phyloP scores from a whole-genome alignment of 179 eudicot genomes.

The Vitellaria paradoxa region DNA sequence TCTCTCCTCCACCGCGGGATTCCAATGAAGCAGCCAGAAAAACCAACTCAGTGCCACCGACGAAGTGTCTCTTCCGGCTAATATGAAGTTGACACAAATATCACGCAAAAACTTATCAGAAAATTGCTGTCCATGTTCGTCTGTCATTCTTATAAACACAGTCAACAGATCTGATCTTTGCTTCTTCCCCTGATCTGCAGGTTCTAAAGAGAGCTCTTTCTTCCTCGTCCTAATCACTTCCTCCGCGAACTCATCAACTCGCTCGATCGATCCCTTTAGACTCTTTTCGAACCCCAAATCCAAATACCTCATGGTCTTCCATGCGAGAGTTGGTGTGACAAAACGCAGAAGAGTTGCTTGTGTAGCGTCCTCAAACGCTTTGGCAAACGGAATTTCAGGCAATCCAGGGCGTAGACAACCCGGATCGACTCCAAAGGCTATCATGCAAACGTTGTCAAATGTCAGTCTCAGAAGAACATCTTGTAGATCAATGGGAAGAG shows the following conservation, averaged over 20 bases:
- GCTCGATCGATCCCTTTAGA: slow-evolving; percentile 56
- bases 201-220: slow-evolving; percentile 45
- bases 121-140: slow-evolving; percentile 49
- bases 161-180: slow-evolving; percentile 72
- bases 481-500: slow-evolving; percentile 54
- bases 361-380: slow-evolving; percentile 86
- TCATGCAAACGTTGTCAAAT: slow-evolving; percentile 89
- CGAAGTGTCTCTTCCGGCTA: slow-evolving; percentile 95
- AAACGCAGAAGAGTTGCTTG: slow-evolving; percentile 75
- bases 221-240: slow-evolving; percentile 71
- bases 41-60: slow-evolving; percentile 99
- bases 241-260: slow-evolving; percentile 69
- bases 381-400: slow-evolving; percentile 81
- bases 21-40: slow-evolving; percentile 75
- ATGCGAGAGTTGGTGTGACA: slow-evolving; percentile 68
- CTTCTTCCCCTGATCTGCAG: slow-evolving; percentile 16
- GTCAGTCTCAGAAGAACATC: slow-evolving; percentile 79
- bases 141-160: slow-evolving; percentile 70
- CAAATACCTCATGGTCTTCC: slow-evolving; percentile 69
- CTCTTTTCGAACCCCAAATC: slow-evolving; percentile 58
- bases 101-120: slow-evolving; percentile 78
- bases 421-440: slow-evolving; percentile 96
- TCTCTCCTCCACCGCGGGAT: slow-evolving; percentile 64
- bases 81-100: slow-evolving; percentile 85
- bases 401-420: slow-evolving; percentile 71